These are phyloP conservation scores for Trichoderma sp. DNA, from an alignment of 2,329 filamentous ascomycete species.

Conservation along the genomic window DNA sequence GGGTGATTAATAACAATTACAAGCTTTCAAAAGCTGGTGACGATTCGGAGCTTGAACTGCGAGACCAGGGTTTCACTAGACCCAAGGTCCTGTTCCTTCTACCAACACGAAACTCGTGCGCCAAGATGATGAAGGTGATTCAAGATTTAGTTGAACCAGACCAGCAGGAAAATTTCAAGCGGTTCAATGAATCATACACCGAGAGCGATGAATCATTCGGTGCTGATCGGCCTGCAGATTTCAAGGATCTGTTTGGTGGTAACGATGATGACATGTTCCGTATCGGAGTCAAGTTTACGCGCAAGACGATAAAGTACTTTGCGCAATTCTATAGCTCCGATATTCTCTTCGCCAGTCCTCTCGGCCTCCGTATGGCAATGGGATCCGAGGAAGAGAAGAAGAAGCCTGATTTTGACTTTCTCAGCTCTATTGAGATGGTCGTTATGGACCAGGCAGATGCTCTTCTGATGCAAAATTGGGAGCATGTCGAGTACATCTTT, in stretches of 20 bases:
- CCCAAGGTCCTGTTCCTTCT: slow-evolving; percentile 90
- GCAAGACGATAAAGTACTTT: slow-evolving; percentile 94
- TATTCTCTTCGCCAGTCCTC: slow-evolving; percentile 84
- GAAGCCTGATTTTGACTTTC: slow-evolving; percentile 77
- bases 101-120: slow-evolving; percentile 83
- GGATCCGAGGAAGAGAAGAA: slow-evolving; percentile 66
- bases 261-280: slow-evolving; percentile 98
- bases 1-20: slow-evolving; percentile 88
- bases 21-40: slow-evolving; percentile 66
- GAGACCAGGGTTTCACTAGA: slow-evolving; percentile 92
- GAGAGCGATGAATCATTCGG: slow-evolving; percentile 63
- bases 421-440: slow-evolving; percentile 88
- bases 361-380: slow-evolving; percentile 87
- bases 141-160: slow-evolving; percentile 74
- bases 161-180: slow-evolving; percentile 91
- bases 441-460: slow-evolving; percentile 91
- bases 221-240: slow-evolving; percentile 77
- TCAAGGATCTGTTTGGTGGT: slow-evolving; percentile 82
- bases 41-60: slow-evolving; percentile 65
- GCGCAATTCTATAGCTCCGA: slow-evolving; percentile 95
- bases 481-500: slow-evolving; percentile 89
- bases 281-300: slow-evolving; percentile 91
- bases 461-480: slow-evolving; percentile 97
- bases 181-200: slow-evolving; percentile 81
- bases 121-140: slow-evolving; percentile 73